These are phyloP conservation scores for Candida coleopterorum DNA, from an alignment of 805 yeast species.

Conservation along the genomic window DNA sequence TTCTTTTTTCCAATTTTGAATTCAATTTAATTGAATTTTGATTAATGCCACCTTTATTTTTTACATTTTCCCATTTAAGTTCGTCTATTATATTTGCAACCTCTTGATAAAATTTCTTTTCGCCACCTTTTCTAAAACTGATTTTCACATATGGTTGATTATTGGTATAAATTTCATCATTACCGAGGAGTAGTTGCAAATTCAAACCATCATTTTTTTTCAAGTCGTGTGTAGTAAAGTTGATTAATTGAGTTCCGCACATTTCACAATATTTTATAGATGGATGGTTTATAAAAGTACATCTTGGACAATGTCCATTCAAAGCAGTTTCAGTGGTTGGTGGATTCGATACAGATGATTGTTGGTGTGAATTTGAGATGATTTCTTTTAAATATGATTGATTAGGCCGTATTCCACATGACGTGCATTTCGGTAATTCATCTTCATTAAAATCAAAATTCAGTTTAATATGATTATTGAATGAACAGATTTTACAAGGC, in stretches of 20 bases:
- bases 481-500: slow-evolving; percentile 91
- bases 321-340: background rate
- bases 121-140: slow-evolving; percentile 75
- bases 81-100: slow-evolving; percentile 39
- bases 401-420: slow-evolving; percentile 36
- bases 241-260: slow-evolving; percentile 57
- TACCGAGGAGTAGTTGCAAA: slow-evolving; percentile 26
- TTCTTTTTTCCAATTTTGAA: too few relatives aligned
- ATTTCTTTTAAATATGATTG: slow-evolving; percentile 6
- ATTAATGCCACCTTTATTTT: slow-evolving; percentile 30
- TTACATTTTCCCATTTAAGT: slow-evolving; percentile 45
- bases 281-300: slow-evolving; percentile 84
- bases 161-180: slow-evolving; percentile 29
- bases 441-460: slow-evolving; percentile 14
- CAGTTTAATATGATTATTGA: slow-evolving; percentile 41
- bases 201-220: slow-evolving; percentile 10
- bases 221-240: background rate
- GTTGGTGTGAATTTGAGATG: background rate
- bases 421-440: slow-evolving; percentile 30
- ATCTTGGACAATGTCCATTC: slow-evolving; percentile 41
- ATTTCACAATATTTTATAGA: slow-evolving; percentile 76
- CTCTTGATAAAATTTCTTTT: slow-evolving; percentile 45
- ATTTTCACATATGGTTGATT: slow-evolving; percentile 48
- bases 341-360: background rate
- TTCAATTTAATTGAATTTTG: slow-evolving; percentile 27